A percentile compares a stretch with the other conserved stretches of the same genome.
Evolutionary conservation across 257 asterid genomes (phyloP).

Genomic region (Solanum stenotomum): DNA sequence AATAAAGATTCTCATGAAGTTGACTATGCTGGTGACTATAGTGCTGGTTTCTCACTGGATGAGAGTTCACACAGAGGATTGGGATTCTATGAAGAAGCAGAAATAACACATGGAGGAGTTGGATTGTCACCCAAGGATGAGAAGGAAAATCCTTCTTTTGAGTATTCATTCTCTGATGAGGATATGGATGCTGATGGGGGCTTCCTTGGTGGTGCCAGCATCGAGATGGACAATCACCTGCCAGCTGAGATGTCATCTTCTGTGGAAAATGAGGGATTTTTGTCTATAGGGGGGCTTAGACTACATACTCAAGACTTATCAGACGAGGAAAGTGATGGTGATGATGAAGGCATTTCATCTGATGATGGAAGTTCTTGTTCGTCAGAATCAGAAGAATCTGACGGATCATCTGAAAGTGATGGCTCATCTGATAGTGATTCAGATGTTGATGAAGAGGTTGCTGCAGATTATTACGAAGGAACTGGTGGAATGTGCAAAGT

Average conservation of each 20-base stretch:
- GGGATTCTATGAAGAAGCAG: slow-evolving; percentile 53
- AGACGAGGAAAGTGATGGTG: slow-evolving; percentile 45
- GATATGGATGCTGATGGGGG: slow-evolving; percentile 23
- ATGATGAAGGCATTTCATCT: slow-evolving; percentile 23
- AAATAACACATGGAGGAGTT: slow-evolving; percentile 26
- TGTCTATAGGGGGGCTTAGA: slow-evolving; percentile 67
- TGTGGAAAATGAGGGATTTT: slow-evolving; percentile 51
- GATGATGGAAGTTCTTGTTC: slow-evolving; percentile 50
- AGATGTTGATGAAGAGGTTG: slow-evolving; percentile 78
- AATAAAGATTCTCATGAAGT: slow-evolving; percentile 21
- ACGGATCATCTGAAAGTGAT: slow-evolving; percentile 41
- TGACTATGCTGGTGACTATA: slow-evolving; percentile 50
- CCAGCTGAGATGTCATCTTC: slow-evolving; percentile 25
- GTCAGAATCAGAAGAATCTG: slow-evolving; percentile 41
- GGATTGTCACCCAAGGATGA: slow-evolving; percentile 35
- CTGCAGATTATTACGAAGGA: slow-evolving; percentile 82
- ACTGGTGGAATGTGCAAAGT: slow-evolving; percentile 45
- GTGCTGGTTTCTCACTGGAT: slow-evolving; percentile 46
- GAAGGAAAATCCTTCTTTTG: slow-evolving; percentile 32
- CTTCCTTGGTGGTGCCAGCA: slow-evolving; percentile 6
- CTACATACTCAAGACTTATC: slow-evolving; percentile 64
- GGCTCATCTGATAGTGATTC: slow-evolving; percentile 48
- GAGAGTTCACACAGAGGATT: slow-evolving; percentile 66
- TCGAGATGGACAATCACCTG: slow-evolving; percentile 23
- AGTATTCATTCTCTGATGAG: slow-evolving; percentile 31